Evolutionary conservation across 139 green algal species (phyloP), one percentile per base, ranked within the genome.

Genomic region (Dunaliella sp.): DNA sequence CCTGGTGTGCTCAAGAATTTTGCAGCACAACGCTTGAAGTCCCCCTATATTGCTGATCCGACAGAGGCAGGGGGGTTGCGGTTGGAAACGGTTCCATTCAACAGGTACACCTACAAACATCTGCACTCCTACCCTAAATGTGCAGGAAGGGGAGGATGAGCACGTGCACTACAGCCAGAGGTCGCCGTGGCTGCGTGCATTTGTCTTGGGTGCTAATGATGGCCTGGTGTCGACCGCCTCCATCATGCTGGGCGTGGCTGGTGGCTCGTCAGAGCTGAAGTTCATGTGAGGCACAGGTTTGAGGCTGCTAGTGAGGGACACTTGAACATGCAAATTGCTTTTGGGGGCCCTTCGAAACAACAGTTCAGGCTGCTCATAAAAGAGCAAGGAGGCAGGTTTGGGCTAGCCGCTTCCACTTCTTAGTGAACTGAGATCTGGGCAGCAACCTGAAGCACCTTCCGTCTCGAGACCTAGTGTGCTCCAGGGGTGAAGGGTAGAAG

Each of bases 231-330:
- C 28, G 21, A 65, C 75, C 58, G 77, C 78, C 30, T 32, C n/a
- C 57, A 57, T 85, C 58, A 85, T 85, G 57, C 81, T 85, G 2
- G 81, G 81, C 34, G 91, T 95, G 28, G 83, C 85, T 2, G 85
- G 83, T 1, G 87, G 86, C 72, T 85, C 36, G 35, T 85, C 83
- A 34, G 85, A 86, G 22, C 78, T 90, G 35, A 24, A 77, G 1
- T 79, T 86, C 36, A 90, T 92, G 87, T 80, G 86, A 34, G 87
- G 90, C 21, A 75, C 88, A 32, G 85, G 21, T 21, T 21, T 24
- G 24, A 83, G 82, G 80, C 28, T 77, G 1, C 3, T 26, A 16
- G 74, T 80, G 3, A 80, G 21, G 74, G 74, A 32, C 7, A n/a
- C 24, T 36, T 33, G 74, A 3, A 58, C 57, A 3, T 38, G 12